phyloP scores from a whole-genome alignment of 805 yeast genomes.

The Dipodascus albidus region DNA sequence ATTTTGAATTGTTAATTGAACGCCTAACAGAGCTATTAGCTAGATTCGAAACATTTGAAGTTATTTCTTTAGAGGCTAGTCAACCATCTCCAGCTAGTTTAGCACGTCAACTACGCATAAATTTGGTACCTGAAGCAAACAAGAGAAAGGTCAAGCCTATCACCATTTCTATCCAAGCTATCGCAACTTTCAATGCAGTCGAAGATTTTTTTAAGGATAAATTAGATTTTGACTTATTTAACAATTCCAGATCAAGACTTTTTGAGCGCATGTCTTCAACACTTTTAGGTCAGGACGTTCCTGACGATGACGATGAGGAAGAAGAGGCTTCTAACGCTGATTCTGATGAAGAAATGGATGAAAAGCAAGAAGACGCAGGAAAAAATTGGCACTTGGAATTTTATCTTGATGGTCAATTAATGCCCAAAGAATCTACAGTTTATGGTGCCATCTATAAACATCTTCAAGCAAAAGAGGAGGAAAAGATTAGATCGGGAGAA shows the following conservation, averaged over 20 bases:
- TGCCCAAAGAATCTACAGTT: constrained; percentile 59
- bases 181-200: constrained; percentile 37
- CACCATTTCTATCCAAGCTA: constrained; percentile 38
- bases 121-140: constrained; percentile 33
- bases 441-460: constrained; percentile 48
- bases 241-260: constrained; percentile 9
- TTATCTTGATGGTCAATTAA: constrained; percentile 40
- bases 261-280: constrained; percentile 7
- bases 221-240: constrained; percentile 15
- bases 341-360: constrained; percentile 4
- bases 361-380: constrained; percentile 2
- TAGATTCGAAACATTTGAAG: constrained; percentile 62
- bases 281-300: constrained; percentile 5
- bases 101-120: constrained; percentile 60
- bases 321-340: constrained; percentile 12
- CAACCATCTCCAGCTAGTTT: constrained; percentile 25
- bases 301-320: constrained; percentile 12
- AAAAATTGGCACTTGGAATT: constrained; percentile 40
- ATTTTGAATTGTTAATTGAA: constrained; percentile 36
- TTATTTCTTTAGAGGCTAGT: constrained; percentile 30
- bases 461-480: constrained; percentile 8
- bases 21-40: constrained; percentile 65
- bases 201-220: constrained; percentile 34
- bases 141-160: constrained; percentile 17
- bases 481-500: constrained; percentile 4